A percentile compares a stretch with the other conserved stretches of the same genome.
phyloP scores from a whole-genome alignment of 495 filamentous ascomycete genomes.

The Hyaloscypha hepaticicola region DNA sequence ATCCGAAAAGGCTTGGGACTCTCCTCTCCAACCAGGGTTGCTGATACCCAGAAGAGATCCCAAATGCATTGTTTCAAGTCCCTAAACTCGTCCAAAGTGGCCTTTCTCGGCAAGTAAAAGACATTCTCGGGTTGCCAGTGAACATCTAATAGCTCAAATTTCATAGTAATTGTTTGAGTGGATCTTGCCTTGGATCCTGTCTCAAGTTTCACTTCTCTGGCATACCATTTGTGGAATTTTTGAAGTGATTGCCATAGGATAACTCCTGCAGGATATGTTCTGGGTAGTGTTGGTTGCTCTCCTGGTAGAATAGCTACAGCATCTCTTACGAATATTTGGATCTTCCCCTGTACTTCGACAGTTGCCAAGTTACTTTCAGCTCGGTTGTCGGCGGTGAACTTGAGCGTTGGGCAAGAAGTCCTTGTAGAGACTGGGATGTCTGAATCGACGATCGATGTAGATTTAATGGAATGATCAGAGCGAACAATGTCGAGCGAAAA shows the following conservation, averaged over 20 bases:
- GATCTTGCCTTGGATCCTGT: background rate
- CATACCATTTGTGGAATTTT: background rate
- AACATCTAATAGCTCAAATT: background rate
- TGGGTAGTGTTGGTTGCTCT: background rate
- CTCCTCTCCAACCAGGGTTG: background rate
- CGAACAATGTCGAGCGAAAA: background rate
- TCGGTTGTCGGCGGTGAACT: background rate
- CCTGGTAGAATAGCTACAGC: background rate
- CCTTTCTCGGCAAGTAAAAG: background rate
- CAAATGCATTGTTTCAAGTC: background rate
- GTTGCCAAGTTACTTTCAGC: background rate
- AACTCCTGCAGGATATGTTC: background rate
- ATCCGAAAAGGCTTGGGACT: background rate
- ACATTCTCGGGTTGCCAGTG: background rate
- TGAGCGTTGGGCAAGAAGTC: background rate
- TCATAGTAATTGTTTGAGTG: background rate
- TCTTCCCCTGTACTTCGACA: background rate
- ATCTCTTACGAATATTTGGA: background rate
- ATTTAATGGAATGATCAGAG: background rate
- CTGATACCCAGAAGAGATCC: constrained; percentile 6
- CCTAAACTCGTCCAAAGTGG: background rate
- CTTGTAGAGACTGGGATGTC: background rate
- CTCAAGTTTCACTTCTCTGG: background rate
- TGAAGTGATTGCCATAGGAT: background rate
- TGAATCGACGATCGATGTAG: background rate